These are phyloP conservation scores for Catharanthus roseus DNA, from an alignment of 257 asterid genomes.

Conservation along the genomic window DNA sequence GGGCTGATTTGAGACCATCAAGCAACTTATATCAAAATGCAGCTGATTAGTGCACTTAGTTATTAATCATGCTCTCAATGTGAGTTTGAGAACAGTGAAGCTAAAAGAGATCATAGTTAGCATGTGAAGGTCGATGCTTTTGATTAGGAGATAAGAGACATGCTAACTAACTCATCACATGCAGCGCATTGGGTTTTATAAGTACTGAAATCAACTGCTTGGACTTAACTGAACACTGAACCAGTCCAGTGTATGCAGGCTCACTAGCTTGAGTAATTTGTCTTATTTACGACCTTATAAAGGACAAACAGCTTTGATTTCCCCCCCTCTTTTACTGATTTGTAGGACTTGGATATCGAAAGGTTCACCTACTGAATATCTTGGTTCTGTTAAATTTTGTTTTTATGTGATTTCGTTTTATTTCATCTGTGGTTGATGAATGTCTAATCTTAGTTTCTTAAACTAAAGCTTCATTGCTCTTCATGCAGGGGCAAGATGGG, in stretches of 20 bases:
- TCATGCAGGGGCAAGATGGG: constrained; percentile 85
- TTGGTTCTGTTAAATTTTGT: not conserved
- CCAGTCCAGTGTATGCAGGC: not conserved
- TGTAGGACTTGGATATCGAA: not conserved
- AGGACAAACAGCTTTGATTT: not conserved
- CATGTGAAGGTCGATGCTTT: not conserved
- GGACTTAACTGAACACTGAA: not conserved
- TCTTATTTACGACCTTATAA: not conserved
- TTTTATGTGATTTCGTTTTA: not conserved
- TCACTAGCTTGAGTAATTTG: not conserved
- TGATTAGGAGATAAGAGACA: not conserved
- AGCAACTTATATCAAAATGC: too few species aligned
- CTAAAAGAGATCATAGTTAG: not conserved
- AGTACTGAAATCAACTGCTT: not conserved
- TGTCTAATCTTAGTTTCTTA: not conserved
- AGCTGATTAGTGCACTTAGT: not conserved
- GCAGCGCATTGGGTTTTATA: not conserved
- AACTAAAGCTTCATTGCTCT: constrained; percentile 5
- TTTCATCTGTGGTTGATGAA: not conserved
- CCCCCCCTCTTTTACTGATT: not conserved
- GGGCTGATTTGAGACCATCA: too few species aligned
- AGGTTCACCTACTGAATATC: not conserved
- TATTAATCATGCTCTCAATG: not conserved
- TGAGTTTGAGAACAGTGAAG: not conserved
- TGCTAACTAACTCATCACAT: too few species aligned